Conservation (phyloP, 495 filamentous ascomycete species). For the Annulohypoxylon stygium region DNA sequence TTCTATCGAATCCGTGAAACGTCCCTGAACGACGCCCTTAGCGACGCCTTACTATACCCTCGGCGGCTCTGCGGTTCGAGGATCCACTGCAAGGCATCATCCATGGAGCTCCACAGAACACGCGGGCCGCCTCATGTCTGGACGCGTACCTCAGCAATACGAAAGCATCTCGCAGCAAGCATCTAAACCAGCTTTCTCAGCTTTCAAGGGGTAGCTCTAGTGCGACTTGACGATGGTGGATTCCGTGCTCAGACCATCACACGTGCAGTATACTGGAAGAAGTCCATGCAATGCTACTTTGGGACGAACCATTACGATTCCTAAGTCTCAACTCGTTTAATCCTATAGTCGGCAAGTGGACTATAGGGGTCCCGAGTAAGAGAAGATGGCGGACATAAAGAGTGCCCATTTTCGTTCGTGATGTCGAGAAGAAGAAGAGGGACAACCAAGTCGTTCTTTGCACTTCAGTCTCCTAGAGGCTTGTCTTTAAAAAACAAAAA, state of each 20-base stretch:
- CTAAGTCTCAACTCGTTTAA: slow-evolving; percentile 11
- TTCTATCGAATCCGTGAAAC: not conserved
- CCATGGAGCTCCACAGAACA: slow-evolving; percentile 30
- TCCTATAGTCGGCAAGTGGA: slow-evolving; percentile 30
- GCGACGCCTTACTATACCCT: not conserved
- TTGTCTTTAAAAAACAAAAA: slow-evolving; percentile 6
- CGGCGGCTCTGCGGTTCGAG: slow-evolving; percentile 24
- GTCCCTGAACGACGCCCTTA: not conserved
- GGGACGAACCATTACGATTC: slow-evolving; percentile 20
- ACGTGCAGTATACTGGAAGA: slow-evolving; percentile 20
- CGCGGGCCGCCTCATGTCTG: slow-evolving; percentile 9
- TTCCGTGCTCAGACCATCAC: slow-evolving; percentile 28
- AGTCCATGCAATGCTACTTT: slow-evolving; percentile 37
- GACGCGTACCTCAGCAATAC: slow-evolving; percentile 41
- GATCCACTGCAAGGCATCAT: slow-evolving; percentile 23
- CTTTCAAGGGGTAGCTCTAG: slow-evolving; percentile 23
- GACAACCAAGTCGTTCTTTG: slow-evolving; percentile 32
- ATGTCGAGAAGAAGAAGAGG: slow-evolving; percentile 6
- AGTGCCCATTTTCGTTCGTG: slow-evolving; percentile 12
- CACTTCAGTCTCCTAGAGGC: slow-evolving; percentile 19
- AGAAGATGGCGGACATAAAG: slow-evolving; percentile 33
- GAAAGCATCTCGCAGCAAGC: slow-evolving; percentile 25
- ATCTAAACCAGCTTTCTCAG: slow-evolving; percentile 17
- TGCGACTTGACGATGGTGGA: slow-evolving; percentile 13
- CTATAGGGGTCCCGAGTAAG: not conserved